Evolutionary conservation across 306 rosid genomes (phyloP), one percentile per base, ranked within the genome.

Genomic region (Castanospermum australe): DNA sequence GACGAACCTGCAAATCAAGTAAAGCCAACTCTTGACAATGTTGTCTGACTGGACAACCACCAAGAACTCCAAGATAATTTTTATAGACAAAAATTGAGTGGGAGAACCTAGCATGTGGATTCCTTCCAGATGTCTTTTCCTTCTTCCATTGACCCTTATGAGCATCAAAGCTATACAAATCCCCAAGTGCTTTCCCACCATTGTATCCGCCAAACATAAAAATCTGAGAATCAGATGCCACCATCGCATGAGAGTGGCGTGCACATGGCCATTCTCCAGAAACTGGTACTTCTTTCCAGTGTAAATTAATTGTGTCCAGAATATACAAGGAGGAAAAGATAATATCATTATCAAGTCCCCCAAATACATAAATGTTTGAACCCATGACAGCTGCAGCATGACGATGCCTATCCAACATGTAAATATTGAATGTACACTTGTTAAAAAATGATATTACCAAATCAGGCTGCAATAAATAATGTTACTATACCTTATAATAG

Each of bases 241-340:
- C 96, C 96, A 95, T 91, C 65, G 99, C 91, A 81, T 91, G 97
- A 68, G 99, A 95, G 76, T 95, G 98, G 42, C 97, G 93, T 39
- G 92, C 94, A 77, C 87, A 83, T 13, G 97, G 99, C 82, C 84
- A 79, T 14, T 91, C 93, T 63, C 94, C 97, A 17, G 76, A 83
- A 56, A 82, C 85, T 44, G 67, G 82, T 62, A 92, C 79, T 83
- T 88, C 91, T 87, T 84, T 84, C 99, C 98, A 95, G 30, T 78
- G 77, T 80, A 67, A 75, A 76, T 42, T 85, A 44, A 70, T 80
- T 36, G 97, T 90, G 85, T 92, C 90, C 0, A 92, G 89, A 78
- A 86, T 61, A 79, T 86, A 85, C 47, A 95, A 79, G 71, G 98
- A 92, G 36, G 98, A 86, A 74, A 88, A 84, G 71, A 92, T 81